Percentiles rank a stretch among this genome's conserved stretches.
phyloP scores from a whole-genome alignment of 345 rosid genomes.

The Rubroshorea leprosula region DNA sequence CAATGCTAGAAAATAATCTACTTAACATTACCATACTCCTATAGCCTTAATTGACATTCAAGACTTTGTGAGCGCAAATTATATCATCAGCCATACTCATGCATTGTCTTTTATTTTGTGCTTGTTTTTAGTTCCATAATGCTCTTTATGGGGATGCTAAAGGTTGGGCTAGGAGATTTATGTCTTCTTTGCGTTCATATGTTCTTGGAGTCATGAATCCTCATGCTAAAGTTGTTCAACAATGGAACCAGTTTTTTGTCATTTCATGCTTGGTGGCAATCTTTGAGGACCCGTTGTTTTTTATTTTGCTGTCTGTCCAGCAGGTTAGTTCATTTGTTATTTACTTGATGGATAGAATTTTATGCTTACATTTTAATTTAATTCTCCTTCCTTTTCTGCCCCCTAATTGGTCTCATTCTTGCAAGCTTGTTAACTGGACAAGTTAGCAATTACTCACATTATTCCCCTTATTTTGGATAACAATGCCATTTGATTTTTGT shows the following conservation, averaged over 20 bases:
- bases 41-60: background rate
- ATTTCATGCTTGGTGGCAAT: constrained; percentile 69
- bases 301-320: constrained; percentile 44
- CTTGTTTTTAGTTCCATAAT: constrained; percentile 50
- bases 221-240: constrained; percentile 54
- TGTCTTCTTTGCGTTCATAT: constrained; percentile 26
- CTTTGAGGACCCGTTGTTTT: constrained; percentile 73
- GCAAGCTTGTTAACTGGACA: background rate
- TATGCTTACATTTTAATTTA: background rate
- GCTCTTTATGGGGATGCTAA: constrained; percentile 71
- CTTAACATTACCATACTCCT: background rate
- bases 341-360: background rate
- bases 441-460: background rate
- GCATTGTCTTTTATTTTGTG: background rate
- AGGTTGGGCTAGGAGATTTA: constrained; percentile 67
- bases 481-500: background rate
- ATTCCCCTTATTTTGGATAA: background rate
- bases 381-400: background rate
- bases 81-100: background rate
- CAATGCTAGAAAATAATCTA: background rate
- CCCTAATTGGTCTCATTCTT: background rate
- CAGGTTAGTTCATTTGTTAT: constrained; percentile 25
- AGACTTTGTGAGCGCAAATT: background rate
- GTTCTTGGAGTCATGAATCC: constrained; percentile 80
- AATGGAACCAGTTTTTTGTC: constrained; percentile 66